Conservation (phyloP, 2,329 filamentous ascomycete species). For the Aspergillus neoniger region DNA sequence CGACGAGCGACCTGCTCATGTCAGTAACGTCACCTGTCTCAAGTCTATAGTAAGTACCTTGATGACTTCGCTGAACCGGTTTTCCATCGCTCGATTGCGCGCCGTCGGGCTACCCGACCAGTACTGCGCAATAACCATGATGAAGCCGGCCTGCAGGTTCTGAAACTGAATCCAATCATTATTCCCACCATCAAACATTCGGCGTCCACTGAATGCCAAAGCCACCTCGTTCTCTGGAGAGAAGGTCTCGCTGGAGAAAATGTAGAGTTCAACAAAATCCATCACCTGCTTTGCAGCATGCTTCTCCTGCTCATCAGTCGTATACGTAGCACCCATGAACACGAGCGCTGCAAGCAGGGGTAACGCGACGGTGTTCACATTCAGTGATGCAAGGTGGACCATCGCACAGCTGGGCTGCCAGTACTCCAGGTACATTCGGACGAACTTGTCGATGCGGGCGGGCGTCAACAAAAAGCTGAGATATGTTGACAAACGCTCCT, state of each 20-base stretch:
- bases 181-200: conserved; percentile 23
- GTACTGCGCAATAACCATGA: conserved; percentile 47
- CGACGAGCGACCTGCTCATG: conserved; percentile 39
- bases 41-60: conserved; percentile 32
- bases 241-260: conserved; percentile 47
- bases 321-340: conserved; percentile 51
- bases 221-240: conserved; percentile 44
- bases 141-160: conserved; percentile 46
- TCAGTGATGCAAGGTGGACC: conserved; percentile 46
- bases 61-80: conserved; percentile 45
- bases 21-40: neutral
- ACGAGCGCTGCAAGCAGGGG: conserved; percentile 44
- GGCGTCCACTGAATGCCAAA: conserved; percentile 32
- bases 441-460: conserved; percentile 44
- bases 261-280: conserved; percentile 47
- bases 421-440: conserved; percentile 47
- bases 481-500: conserved; percentile 43
- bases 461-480: conserved; percentile 45
- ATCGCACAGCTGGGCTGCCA: conserved; percentile 51
- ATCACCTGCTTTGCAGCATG: conserved; percentile 42
- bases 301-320: conserved; percentile 41
- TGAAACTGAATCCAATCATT: conserved; percentile 42
- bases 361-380: conserved; percentile 38
- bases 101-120: conserved; percentile 45
- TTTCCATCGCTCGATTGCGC: conserved; percentile 46